Base-by-base conservation (phyloP, 805 yeast genomes). In the Clavispora asparagi region DNA sequence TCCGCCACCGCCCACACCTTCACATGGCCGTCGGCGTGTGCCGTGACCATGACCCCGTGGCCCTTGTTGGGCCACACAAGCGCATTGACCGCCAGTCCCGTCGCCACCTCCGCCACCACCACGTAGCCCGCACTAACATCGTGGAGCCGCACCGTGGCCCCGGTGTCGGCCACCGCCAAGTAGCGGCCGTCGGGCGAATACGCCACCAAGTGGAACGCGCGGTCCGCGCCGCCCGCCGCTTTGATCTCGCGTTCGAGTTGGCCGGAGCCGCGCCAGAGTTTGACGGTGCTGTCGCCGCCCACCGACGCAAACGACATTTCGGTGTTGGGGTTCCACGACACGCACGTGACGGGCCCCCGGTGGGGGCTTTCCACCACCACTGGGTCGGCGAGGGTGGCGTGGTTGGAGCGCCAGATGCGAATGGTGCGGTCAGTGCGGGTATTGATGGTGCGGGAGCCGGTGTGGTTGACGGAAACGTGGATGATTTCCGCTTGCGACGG, bases 241-340 rank as follows among this genome's bases (percentile, higher is more conserved):
- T 56, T 51, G 11, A 54, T 17, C 28, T 50, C 51, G 12, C 52
- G 32, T 33, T 52, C 53, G 14, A 48, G 46, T 28, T 45, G 32
- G 7, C 56, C 57, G 14, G 35, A 32, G 6, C 41, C 42, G 23
- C 44, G 42, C 57, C 57, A 54, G 25, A 77, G 49, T 51, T 74
- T 74, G 32, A 81, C 62, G 39, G 49, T 54, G 11, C 67, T 65
- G 53, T 78, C 85, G 27, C 68, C 54, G 6, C 80, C 80, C 31
- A 76, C 80, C 6, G 77, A 66, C 3, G 76, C 81, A 44, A 81
- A 65, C 11, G 65, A 53, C 37, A 66, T 65, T 27, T 78, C 77
- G 27, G 67, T 57, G 16, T 57, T 56, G 0, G 85, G 83, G 40
- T 74, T 65, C 83, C 83, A 81, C 2, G 71, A 53, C 8, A 81